Percentiles rank a stretch among this genome's conserved stretches.
Conservation (phyloP, 2,329 filamentous ascomycete genomes). For the Phaeosphaeria sp. region DNA sequence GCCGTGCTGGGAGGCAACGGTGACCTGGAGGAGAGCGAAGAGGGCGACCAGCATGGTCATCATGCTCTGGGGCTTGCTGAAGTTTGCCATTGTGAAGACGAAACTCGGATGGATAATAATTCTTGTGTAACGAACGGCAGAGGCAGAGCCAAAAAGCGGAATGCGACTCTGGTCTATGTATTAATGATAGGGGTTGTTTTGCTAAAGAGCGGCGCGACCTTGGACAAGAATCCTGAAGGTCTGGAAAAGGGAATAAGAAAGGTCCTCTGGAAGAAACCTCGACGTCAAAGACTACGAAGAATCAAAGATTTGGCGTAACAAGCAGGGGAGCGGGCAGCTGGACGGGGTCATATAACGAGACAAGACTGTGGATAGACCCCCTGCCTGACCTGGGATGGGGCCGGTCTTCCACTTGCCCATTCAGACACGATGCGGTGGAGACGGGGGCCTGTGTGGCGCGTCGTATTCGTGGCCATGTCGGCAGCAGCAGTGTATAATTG, state of each 20-base stretch:
- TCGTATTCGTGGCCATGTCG: slow-evolving; percentile 19
- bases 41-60: slow-evolving; percentile 43
- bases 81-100: slow-evolving; percentile 37
- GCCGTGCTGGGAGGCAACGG: slow-evolving; percentile 36
- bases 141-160: slow-evolving; percentile 17
- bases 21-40: slow-evolving; percentile 41
- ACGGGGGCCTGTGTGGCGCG: slow-evolving; percentile 23
- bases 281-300: slow-evolving; percentile 35
- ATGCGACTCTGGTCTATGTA: slow-evolving; percentile 14
- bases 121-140: slow-evolving; percentile 9
- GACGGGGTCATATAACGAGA: slow-evolving; percentile 41
- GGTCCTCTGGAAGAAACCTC: slow-evolving; percentile 28
- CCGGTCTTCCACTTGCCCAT: slow-evolving; percentile 15
- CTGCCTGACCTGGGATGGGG: slow-evolving; percentile 24
- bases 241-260: slow-evolving; percentile 26
- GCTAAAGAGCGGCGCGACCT: slow-evolving; percentile 46
- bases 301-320: slow-evolving; percentile 34
- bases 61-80: slow-evolving; percentile 43
- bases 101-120: slow-evolving; percentile 5
- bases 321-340: slow-evolving; percentile 29
- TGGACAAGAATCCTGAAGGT: slow-evolving; percentile 35
- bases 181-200: slow-evolving; percentile 11
- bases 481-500: slow-evolving; percentile 21
- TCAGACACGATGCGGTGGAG: slow-evolving; percentile 32
- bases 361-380: slow-evolving; percentile 25